phyloP scores from a whole-genome alignment of 805 yeast genomes.

The Saccharomyces eubayanus region DNA sequence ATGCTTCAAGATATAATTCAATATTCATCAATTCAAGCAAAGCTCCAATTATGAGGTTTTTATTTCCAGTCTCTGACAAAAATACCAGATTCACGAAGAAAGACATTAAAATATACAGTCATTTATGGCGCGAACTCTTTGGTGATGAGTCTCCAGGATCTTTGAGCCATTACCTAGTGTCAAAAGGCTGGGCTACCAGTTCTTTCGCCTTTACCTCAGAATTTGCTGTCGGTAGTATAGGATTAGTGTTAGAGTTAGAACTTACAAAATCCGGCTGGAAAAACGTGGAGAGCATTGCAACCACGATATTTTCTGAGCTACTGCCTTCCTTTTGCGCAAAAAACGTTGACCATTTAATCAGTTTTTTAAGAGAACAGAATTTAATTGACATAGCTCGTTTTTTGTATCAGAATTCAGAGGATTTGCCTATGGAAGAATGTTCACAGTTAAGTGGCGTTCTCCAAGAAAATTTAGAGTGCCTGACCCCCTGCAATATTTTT shows the following conservation, averaged over 20 bases:
- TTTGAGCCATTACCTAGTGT: conserved; percentile 35
- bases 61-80: conserved; percentile 35
- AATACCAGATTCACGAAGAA: conserved; percentile 10
- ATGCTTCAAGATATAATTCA: conserved; percentile 16
- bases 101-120: conserved; percentile 28
- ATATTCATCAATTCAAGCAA: conserved; percentile 34
- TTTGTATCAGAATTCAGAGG: conserved; percentile 33
- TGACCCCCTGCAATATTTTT: conserved; percentile 36
- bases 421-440: conserved; percentile 42
- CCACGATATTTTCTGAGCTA: conserved; percentile 26
- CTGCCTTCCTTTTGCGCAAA: conserved; percentile 11
- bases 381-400: conserved; percentile 41
- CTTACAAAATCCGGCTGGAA: conserved; percentile 41
- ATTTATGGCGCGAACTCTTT: conserved; percentile 47
- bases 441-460: conserved; percentile 34
- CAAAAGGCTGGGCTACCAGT: conserved; percentile 30
- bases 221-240: conserved; percentile 31
- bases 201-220: conserved; percentile 38
- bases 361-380: conserved; percentile 40
- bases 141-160: conserved; percentile 58
- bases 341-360: conserved; percentile 27
- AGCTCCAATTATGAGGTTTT: conserved; percentile 35
- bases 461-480: conserved; percentile 29
- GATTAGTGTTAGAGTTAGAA: conserved; percentile 42
- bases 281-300: conserved; percentile 31